Conservation (phyloP, 805 yeast genomes). For the Ogataea angusta region DNA sequence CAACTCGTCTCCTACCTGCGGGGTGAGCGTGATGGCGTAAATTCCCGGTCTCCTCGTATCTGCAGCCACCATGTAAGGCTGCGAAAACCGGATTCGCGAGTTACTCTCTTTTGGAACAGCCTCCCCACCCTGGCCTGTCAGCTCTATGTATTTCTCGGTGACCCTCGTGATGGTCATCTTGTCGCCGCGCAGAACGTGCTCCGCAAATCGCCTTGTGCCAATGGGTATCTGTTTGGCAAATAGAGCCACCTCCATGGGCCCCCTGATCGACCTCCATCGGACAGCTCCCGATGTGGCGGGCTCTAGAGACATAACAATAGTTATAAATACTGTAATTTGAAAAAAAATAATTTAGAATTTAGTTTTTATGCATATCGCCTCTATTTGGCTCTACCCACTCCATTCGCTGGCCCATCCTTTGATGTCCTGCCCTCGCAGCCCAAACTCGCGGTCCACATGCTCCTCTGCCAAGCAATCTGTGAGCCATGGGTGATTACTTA, state of each 20-base stretch:
- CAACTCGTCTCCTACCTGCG: conserved; percentile 8
- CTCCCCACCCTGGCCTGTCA: conserved; percentile 1
- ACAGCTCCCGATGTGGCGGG: conserved; percentile 5
- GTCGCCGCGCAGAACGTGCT: conserved; percentile 3
- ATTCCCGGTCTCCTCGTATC: conserved; percentile 3
- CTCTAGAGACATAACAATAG: conserved; percentile 6
- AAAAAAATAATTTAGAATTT: conserved; percentile 1
- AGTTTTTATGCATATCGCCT: background rate
- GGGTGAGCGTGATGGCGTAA: conserved; percentile 11
- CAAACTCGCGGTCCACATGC: conserved; percentile 25
- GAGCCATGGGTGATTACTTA: conserved; percentile 56
- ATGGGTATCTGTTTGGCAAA: conserved; percentile 15
- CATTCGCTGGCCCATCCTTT: conserved; percentile 29
- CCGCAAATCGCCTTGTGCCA: conserved; percentile 6
- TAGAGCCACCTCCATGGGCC: conserved; percentile 4
- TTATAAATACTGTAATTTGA: background rate
- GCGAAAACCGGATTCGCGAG: conserved; percentile 9
- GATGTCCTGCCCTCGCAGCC: conserved; percentile 33
- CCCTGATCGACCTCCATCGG: conserved; percentile 8
- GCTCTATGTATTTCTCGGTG: conserved; percentile 1
- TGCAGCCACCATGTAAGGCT: conserved; percentile 15
- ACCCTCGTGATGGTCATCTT: conserved; percentile 9
- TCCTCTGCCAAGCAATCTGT: conserved; percentile 25
- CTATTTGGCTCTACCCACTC: conserved; percentile 1
- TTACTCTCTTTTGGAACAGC: conserved; percentile 8